Percentiles rank a stretch among this genome's conserved stretches.
Conservation (phyloP, 306 rosid genomes). For the Clitoria ternatea region DNA sequence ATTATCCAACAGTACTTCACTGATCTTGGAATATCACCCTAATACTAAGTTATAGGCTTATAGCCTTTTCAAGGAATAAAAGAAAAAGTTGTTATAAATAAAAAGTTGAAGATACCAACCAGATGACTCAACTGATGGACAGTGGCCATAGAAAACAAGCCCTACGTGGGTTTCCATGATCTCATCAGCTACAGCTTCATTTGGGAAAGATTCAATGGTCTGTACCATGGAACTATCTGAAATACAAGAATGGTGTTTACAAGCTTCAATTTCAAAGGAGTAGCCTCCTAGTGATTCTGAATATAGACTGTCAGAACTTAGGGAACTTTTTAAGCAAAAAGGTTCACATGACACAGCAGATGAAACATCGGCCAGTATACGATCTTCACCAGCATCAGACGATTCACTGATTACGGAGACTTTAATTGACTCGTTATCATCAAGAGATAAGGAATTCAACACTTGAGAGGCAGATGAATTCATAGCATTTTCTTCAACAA, state of each 20-base stretch:
- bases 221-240: conserved; percentile 23
- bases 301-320: conserved; percentile 23
- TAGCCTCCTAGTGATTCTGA: conserved; percentile 29
- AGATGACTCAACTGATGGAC: conserved; percentile 30
- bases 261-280: conserved; percentile 15
- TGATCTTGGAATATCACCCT: conserved; percentile 25
- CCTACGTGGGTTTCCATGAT: conserved; percentile 20
- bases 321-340: conserved; percentile 24
- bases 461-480: conserved; percentile 13
- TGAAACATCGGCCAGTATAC: conserved; percentile 17
- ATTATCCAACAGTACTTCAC: conserved; percentile 16
- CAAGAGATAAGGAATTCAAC: conserved; percentile 21
- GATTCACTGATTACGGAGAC: conserved; percentile 18
- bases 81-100: neutral
- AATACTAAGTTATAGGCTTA: neutral
- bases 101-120: conserved; percentile 47
- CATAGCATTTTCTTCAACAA: conserved; percentile 30
- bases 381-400: conserved; percentile 12
- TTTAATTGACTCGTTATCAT: conserved; percentile 28
- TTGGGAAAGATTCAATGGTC: conserved; percentile 8
- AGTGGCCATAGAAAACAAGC: conserved; percentile 31
- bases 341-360: conserved; percentile 24
- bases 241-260: conserved; percentile 20
- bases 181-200: conserved; percentile 23
- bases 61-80: neutral